Evolutionary conservation across 306 rosid species (phyloP).

Genomic region (Morella rubra): DNA sequence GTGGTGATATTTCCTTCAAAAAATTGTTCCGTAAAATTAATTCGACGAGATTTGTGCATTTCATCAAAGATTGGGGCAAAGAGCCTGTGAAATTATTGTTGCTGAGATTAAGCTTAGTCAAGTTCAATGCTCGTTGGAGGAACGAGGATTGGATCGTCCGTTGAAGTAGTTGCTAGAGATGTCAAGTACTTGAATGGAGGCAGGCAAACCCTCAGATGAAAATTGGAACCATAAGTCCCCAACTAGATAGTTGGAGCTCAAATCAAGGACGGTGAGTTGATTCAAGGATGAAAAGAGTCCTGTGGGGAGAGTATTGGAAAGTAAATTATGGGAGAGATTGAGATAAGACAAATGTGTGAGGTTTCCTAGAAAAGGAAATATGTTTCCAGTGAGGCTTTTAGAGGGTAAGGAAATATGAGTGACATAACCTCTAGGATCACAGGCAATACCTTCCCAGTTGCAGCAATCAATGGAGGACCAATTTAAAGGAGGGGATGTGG

Average conservation of each 20-base stretch:
- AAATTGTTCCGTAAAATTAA: background rate
- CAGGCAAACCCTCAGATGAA: background rate
- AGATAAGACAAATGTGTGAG: background rate
- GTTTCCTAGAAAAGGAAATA: background rate
- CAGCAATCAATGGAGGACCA: slow-evolving; percentile 6
- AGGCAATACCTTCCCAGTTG: slow-evolving; percentile 13
- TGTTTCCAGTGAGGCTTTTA: background rate
- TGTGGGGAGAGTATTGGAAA: background rate
- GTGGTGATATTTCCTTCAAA: slow-evolving; percentile 9
- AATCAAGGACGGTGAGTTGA: slow-evolving; percentile 13
- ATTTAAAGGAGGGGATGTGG: background rate
- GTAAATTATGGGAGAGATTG: slow-evolving; percentile 3
- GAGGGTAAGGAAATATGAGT: background rate
- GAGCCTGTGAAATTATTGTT: background rate
- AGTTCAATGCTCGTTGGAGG: background rate
- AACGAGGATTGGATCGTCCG: background rate
- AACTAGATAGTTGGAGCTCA: slow-evolving; percentile 17
- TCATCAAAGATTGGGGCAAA: slow-evolving; percentile 8
- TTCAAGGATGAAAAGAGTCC: slow-evolving; percentile 9
- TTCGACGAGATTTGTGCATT: background rate
- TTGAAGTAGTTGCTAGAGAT: slow-evolving; percentile 13
- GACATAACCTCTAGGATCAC: background rate
- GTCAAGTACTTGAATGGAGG: background rate
- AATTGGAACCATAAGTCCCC: background rate
- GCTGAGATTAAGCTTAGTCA: background rate